Conservation (phyloP, 2,329 filamentous ascomycete genomes). For the Trichoderma sp. region DNA sequence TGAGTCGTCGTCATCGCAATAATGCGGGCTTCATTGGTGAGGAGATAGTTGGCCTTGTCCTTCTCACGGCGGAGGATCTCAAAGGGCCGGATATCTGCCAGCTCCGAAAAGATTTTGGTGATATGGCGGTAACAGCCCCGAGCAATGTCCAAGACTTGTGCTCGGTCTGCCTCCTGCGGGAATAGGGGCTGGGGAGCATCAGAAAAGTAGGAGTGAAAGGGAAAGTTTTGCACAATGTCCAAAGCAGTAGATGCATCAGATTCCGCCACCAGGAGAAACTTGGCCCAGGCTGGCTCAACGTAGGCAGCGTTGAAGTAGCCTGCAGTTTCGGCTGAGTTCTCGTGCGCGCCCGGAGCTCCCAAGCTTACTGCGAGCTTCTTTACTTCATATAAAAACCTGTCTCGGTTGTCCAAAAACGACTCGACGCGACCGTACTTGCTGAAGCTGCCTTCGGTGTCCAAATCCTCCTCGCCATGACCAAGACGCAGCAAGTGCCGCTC, state of each 20-base stretch:
- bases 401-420: conserved; percentile 86
- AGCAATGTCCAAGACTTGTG: conserved; percentile 69
- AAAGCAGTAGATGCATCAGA: conserved; percentile 54
- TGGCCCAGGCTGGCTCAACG: conserved; percentile 81
- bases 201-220: conserved; percentile 83
- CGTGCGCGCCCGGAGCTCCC: conserved; percentile 86
- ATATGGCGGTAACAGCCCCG: conserved; percentile 87
- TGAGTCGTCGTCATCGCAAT: conserved; percentile 99
- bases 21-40: conserved; percentile 93
- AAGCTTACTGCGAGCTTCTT: conserved; percentile 81
- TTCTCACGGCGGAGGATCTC: conserved; percentile 85
- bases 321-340: conserved; percentile 92
- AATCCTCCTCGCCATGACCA: conserved; percentile 92
- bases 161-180: conserved; percentile 60
- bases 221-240: conserved; percentile 71
- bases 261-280: conserved; percentile 63
- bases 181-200: conserved; percentile 86
- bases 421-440: conserved; percentile 94
- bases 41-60: conserved; percentile 93
- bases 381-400: conserved; percentile 75
- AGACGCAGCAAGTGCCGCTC: conserved; percentile 88
- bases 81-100: conserved; percentile 91
- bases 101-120: conserved; percentile 81
- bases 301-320: conserved; percentile 96
- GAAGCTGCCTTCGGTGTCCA: conserved; percentile 81